These are phyloP conservation scores for Penstemon davidsonii DNA, from an alignment of 257 asterid genomes.

Conservation along the genomic window DNA sequence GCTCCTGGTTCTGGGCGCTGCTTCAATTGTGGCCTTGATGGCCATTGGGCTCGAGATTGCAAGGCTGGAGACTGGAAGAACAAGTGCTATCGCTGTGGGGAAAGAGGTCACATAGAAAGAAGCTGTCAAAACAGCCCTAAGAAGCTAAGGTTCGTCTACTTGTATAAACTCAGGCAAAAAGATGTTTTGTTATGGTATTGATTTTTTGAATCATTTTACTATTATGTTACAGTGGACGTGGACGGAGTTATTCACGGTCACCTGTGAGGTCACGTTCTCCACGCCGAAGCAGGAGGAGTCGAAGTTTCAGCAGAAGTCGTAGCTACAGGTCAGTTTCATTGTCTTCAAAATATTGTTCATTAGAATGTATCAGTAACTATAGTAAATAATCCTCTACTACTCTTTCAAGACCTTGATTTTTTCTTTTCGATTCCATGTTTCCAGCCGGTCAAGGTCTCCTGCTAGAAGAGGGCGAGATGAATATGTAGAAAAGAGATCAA, in stretches of 20 bases:
- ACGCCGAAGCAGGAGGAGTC: constrained; percentile 47
- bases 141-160: constrained; percentile 46
- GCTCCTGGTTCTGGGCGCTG: constrained; percentile 82
- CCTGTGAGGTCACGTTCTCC: constrained; percentile 65
- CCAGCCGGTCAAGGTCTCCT: constrained; percentile 72
- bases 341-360: background rate
- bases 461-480: constrained; percentile 41
- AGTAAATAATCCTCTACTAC: background rate
- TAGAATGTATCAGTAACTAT: background rate
- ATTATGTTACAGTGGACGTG: constrained; percentile 11
- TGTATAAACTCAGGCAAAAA: too few relatives aligned
- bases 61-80: constrained; percentile 81
- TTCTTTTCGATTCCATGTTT: constrained; percentile 1
- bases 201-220: background rate
- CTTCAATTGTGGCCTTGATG: constrained; percentile 77
- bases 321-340: constrained; percentile 33
- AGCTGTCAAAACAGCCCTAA: constrained; percentile 68
- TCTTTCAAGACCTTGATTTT: background rate
- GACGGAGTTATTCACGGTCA: constrained; percentile 40
- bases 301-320: constrained; percentile 54
- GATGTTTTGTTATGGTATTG: background rate
- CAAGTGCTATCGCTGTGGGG: constrained; percentile 73
- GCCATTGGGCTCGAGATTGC: constrained; percentile 87
- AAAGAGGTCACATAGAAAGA: constrained; percentile 71
- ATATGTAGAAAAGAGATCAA: constrained; percentile 42